Conservation (phyloP, 2,329 filamentous ascomycete genomes). For the Cladosporium sp. region DNA sequence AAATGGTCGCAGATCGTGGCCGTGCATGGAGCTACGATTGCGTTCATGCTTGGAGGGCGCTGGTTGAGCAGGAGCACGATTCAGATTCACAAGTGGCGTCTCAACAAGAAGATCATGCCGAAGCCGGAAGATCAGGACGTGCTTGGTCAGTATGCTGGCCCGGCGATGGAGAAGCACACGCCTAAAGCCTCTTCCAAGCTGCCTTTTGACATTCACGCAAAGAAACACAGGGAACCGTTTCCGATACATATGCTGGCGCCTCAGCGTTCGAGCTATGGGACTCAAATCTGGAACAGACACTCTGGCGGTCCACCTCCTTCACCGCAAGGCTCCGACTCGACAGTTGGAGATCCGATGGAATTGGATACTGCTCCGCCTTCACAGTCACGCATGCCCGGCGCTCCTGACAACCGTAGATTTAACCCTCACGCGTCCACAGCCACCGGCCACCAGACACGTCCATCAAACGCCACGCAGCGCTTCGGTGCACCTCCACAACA, state of each 20-base stretch:
- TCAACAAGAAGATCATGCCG: conserved; percentile 31
- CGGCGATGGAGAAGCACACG: conserved; percentile 20
- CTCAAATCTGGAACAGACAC: conserved; percentile 15
- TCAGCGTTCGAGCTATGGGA: conserved; percentile 14
- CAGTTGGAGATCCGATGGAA: conserved; percentile 62
- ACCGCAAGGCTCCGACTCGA: conserved; percentile 20
- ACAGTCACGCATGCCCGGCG: conserved; percentile 19
- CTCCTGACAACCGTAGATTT: conserved; percentile 16
- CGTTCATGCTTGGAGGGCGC: conserved; percentile 45
- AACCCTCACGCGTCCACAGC: conserved; percentile 17
- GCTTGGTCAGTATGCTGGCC: conserved; percentile 25
- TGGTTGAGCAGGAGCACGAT: conserved; percentile 23
- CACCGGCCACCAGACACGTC: conserved; percentile 15
- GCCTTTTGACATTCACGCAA: conserved; percentile 25
- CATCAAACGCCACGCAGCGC: conserved; percentile 37
- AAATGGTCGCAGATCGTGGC: conserved; percentile 34
- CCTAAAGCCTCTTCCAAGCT: conserved; percentile 25
- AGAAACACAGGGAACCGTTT: conserved; percentile 29
- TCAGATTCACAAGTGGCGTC: conserved; percentile 25
- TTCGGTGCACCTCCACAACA: conserved; percentile 44
- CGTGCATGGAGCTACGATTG: conserved; percentile 54
- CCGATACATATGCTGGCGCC: conserved; percentile 32
- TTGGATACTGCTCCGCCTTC: conserved; percentile 52
- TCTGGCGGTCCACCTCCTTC: conserved; percentile 18
- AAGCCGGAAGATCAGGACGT: conserved; percentile 28